Base-by-base conservation (phyloP, 176 grass and related monocot species). In the Oryza punctata region DNA sequence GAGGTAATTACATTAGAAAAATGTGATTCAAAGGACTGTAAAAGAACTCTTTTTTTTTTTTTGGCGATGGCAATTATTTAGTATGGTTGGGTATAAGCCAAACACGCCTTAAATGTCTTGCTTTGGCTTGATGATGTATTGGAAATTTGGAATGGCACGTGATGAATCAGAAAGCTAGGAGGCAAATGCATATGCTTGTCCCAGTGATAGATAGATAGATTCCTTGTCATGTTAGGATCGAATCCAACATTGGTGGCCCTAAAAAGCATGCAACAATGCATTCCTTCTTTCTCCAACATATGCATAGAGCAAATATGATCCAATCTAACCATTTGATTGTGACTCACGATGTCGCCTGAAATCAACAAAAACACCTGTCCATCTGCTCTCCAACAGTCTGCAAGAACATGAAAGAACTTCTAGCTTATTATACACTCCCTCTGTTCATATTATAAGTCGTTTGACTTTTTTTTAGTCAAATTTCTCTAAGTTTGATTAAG, bases 141-240 rank as follows among this genome's bases (percentile, higher is more conserved):
- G 3, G 44, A 60, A 67, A 78, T 43, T 7, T 52, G 1, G 2
- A 80, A 78, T 18, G 52, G 52, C 54, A 72, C 8, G 4, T 38
- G 38, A 72, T 72, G 84, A 27, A 27, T n/a, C 12, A 38, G 24
- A 72, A 47, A 24, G 33, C 18, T 37, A 8, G 37, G 21, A 29
- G 35, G 65, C 61, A 38, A 57, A 57, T 57, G 52, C 49, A 54
- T 54, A 47, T 15, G 45, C 14, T 21, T 32, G 25, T 28, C 29
- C 73, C 16, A 7, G 12, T 46, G 84, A 30, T 57, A 29, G 84
- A 29, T 78, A 33, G 84, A 30, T 57, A 29, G 84, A 29, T 78
- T 79, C 43, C 19, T 72, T 85, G 38, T 13, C 32, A 32, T 15
- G 43, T 12, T 74, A n/a, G 77, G 30, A 80, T 74, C 43, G 77